phyloP scores from a whole-genome alignment of 2,329 filamentous ascomycete genomes.

The Fusarium transvaalense region DNA sequence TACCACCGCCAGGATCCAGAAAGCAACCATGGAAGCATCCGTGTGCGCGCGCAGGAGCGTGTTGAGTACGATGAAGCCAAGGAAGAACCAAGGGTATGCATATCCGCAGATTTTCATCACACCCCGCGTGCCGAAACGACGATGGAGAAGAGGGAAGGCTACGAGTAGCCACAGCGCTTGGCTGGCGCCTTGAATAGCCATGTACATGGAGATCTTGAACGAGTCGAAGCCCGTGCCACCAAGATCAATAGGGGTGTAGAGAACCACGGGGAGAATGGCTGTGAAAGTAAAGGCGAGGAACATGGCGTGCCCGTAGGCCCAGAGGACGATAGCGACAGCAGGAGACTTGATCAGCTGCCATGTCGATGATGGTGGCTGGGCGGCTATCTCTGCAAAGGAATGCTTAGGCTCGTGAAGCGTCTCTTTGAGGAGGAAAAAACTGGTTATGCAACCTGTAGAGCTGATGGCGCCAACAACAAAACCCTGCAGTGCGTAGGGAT shows the following conservation, averaged over 20 bases:
- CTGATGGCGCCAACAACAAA: conserved; percentile 69
- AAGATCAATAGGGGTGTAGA: conserved; percentile 70
- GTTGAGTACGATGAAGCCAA: conserved; percentile 68
- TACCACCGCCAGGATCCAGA: conserved; percentile 65
- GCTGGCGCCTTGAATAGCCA: conserved; percentile 72
- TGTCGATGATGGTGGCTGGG: conserved; percentile 39
- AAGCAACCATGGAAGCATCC: conserved; percentile 55
- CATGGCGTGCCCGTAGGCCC: conserved; percentile 74
- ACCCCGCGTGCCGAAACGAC: conserved; percentile 73
- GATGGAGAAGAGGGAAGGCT: conserved; percentile 76
- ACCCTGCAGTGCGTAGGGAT: conserved; percentile 68
- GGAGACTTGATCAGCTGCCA: conserved; percentile 68
- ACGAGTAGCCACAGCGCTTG: conserved; percentile 80
- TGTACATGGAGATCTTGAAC: conserved; percentile 73
- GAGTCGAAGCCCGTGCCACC: conserved; percentile 76
- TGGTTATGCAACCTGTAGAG: conserved; percentile 64
- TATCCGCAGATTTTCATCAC: conserved; percentile 68
- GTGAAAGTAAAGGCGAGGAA: conserved; percentile 79
- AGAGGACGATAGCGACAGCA: conserved; percentile 74
- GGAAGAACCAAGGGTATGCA: conserved; percentile 74
- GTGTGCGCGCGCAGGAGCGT: conserved; percentile 57
- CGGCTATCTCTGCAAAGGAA: conserved; percentile 1
- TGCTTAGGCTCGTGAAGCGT: conserved; percentile 57
- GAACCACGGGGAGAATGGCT: conserved; percentile 75
- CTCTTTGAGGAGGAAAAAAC: conserved; percentile 72